Base-by-base conservation (phyloP, 805 yeast genomes). In the Ogataea neopini region DNA sequence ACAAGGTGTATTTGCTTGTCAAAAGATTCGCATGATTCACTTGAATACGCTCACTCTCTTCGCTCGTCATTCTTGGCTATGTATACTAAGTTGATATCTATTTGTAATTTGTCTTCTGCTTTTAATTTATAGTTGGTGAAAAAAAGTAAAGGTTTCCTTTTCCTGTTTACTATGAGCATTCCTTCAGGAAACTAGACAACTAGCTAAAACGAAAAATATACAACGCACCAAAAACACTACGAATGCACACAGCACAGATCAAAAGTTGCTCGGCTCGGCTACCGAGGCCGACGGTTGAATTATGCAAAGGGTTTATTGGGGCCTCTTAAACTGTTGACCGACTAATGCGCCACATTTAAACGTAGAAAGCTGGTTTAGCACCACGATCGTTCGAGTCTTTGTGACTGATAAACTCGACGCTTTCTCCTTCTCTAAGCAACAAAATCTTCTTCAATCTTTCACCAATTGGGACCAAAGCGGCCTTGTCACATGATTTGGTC, bases 381-480 rank as follows among this genome's bases (percentile, higher is more conserved):
- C 56, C 54, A 52, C 66, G 63, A 40, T 50, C 56, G 50, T 57
- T 58, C 40, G 69, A 58, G 53, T 75, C 77, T 64, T 79, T 83
- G 69, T 86, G 94, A 51, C 83, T 72, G 64, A 74, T 75, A 72
- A 88, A 91, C 74, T 91, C 97, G 59, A 92, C 75, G 64, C 81
- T 80, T 59, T 86, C 92, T 53, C 75, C 81, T 43, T 82, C 90
- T 50, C 77, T 73, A 62, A 92, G 79, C 68, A 81, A 85, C 66
- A 92, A 77, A 41, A 88, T 88, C 70, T 81, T 83, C 79, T 89
- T 92, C 72, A 92, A 87, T 67, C 84, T 84, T 66, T 82, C 84
- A 62, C 97, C 97, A 58, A 89, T 84, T 57, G 86, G 80, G 58
- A 73, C 77, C 65, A 87, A 77, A 56, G 86, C 71, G 44, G 67